These are phyloP conservation scores for Fragosphaeria purpurea DNA, from an alignment of 2,329 filamentous ascomycete species.

Conservation along the genomic window DNA sequence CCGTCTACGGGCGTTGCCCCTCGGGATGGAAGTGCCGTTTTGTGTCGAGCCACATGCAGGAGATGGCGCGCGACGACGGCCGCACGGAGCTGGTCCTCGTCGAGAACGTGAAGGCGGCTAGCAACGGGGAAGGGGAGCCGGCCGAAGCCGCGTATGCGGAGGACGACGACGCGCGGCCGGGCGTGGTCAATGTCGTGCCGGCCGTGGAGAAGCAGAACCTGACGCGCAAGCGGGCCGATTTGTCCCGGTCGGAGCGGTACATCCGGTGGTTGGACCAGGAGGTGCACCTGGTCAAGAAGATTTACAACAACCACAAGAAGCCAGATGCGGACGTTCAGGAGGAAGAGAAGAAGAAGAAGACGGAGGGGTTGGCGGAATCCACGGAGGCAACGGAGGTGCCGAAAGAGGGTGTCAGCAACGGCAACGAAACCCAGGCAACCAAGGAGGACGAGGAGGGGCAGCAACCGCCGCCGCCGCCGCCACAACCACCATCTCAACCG, in stretches of 20 bases:
- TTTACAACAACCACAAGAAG: constrained; percentile 30
- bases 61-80: constrained; percentile 68
- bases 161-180: constrained; percentile 46
- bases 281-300: constrained; percentile 35
- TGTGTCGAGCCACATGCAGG: constrained; percentile 74
- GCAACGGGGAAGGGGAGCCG: neutral
- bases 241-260: constrained; percentile 66
- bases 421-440: constrained; percentile 24
- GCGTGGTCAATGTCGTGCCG: constrained; percentile 65
- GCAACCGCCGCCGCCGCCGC: constrained; percentile 9
- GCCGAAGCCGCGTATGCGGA: constrained; percentile 13
- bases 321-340: too few relatives aligned
- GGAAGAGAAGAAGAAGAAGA: neutral
- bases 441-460: neutral
- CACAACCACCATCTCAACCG: constrained; percentile 5
- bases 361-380: neutral
- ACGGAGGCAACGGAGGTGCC: neutral
- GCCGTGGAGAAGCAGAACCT: constrained; percentile 64
- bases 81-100: constrained; percentile 70
- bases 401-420: constrained; percentile 8
- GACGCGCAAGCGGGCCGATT: constrained; percentile 58
- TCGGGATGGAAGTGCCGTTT: constrained; percentile 95
- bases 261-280: constrained; percentile 68
- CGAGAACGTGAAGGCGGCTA: constrained; percentile 24
- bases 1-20: constrained; percentile 63